Base-by-base conservation (phyloP, 2,329 filamentous ascomycete genomes). In the Geosmithia putterillii region DNA sequence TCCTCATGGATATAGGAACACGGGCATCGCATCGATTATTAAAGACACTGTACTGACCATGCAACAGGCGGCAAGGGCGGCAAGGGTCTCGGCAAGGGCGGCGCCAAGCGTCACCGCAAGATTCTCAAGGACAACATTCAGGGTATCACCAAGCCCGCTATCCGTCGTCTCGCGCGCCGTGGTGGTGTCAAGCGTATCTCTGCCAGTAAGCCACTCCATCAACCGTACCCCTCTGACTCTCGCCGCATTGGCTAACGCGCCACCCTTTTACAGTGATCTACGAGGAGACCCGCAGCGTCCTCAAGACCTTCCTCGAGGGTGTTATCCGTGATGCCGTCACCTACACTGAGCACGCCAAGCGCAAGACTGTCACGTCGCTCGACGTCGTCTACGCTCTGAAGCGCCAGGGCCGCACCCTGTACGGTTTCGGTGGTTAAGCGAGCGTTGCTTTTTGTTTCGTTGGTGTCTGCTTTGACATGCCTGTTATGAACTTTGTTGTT, bases 131-230 rank as follows among this genome's bases (percentile, higher is more conserved):
- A 95, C 84, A 95, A 95, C 85, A 95, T 95, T 65, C 89, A 95
- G 76, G 89, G 89, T 74, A 95, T 95, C 65, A 95, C 89, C 63
- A 95, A 95, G 85, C 89, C 89, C 59, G 89, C 89, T 60, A 95
- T 95, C 71, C 84, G 89, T 62, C 89, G 89, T 94, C 88, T 95
- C 66, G 89, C 89, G 54, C 89, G 89, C 73, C 88, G 89, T 92
- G 89, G 89, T 70, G 89, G 89, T 89, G 89, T 95, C 78, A 95
- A 95, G 86, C 89, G 89, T 94, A 95, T 95, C 62, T 95, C 88
- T 61, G 89, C 89, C 66, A 94, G 81, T 86, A 79, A 66, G 76
- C 72, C 45, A n/a, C 15, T 9, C 32, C n/a, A 22, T 10, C 4
- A 25, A 9, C 15, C 6, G 28, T 8, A 23, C 15, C 8, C 20